Evolutionary conservation across 179 eudicot genomes (phyloP), one percentile per base, ranked within the genome.

Genomic region (Patellifolia procumbens): DNA sequence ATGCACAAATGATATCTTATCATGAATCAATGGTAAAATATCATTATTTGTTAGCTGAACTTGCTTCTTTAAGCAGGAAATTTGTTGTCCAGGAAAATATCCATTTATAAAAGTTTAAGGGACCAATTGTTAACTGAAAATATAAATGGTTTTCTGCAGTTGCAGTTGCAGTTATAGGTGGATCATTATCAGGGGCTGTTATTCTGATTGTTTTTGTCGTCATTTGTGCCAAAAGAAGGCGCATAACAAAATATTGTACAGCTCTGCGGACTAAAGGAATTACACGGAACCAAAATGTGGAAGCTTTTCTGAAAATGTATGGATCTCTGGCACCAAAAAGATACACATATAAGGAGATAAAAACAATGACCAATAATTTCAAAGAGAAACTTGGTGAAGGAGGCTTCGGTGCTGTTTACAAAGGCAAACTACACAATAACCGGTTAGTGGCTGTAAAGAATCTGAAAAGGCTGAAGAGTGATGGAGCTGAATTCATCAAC

Each of bases 341-440:
- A 49, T 79, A 76, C 52, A 48, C 1, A 1, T 73, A 79, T 56
- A 19, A 58, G 22, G 73, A 72, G 11, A 39, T 79, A 34, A 76
- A 19, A 59, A 61, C 17, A 22, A 79, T 83, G 53, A 83, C 83
- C 31, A 73, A 68, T 17, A 76, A 75, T 12, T 82, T 82, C 59
- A 74, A 64, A 75, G 70, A 70, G 1, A 82, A 68, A 74, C 74
- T 74, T 7, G 85, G 86, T 19, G 76, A 77, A 70, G 86, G 86
- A 83, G 86, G 83, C 28, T 74, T 24, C 31, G 86, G 81, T 9
- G 6, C 8, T 5, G 83, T 80, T 12, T 80, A 76, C 70, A 83
- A 76, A 55, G 83, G 83, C 39, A 64, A 55, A 26, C 49, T 74
- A 0, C n/a, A 3, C 7, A 76, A 80, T 31, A 78, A 78, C 1